Evolutionary conservation across 768 basidiomycete genomes (phyloP), one percentile per base, ranked within the genome.

Genomic region (Hydnomerulius pinastri): DNA sequence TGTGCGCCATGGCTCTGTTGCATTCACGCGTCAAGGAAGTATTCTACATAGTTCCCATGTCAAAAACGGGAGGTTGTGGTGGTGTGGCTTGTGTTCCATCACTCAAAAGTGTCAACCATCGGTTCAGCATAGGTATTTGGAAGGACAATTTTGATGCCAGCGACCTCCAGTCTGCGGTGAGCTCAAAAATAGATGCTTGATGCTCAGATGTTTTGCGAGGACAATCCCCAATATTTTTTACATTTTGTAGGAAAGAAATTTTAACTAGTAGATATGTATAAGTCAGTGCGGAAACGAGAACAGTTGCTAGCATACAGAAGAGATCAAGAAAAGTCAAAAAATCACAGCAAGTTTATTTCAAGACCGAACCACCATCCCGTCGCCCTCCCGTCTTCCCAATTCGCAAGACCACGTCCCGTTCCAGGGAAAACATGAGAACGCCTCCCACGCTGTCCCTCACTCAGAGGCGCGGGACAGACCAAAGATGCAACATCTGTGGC

Each of bases 1-100:
- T 98, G 92, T 99, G 97, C 67, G 83, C 86, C 60, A 99, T 99
- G 97, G 92, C 94, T 2, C 72, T 98, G 18, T 73, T 97, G 6
- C 97, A 99, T 69, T 94, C 91, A 1, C 82, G 97, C n/a, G 92
- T 98, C 48, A 87, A 88, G 59, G 85, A 93, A 53, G 79, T 98
- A 6, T 78, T 91, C 63, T 84, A 86, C 62, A 64, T 98, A 28
- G 63, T 81, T 21, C 80, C 87, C 1, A 90, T 90, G 83, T 70
- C 76, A 0, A 71, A 77, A 45, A 94, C 92, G 0, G 96, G 97
- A 23, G 96, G 95, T 0, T 93, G 92, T 53, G 92, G 94, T 11
- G 81, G 90, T 25, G 63, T 77, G 11, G 77, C 81, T 11, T 90
- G 87, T 55, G 74, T 98, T 1, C 90, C 95, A 20, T 78, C 79